Conservation (phyloP, 1,139 yeast genomes). For the Torulaspora globosa region DNA sequence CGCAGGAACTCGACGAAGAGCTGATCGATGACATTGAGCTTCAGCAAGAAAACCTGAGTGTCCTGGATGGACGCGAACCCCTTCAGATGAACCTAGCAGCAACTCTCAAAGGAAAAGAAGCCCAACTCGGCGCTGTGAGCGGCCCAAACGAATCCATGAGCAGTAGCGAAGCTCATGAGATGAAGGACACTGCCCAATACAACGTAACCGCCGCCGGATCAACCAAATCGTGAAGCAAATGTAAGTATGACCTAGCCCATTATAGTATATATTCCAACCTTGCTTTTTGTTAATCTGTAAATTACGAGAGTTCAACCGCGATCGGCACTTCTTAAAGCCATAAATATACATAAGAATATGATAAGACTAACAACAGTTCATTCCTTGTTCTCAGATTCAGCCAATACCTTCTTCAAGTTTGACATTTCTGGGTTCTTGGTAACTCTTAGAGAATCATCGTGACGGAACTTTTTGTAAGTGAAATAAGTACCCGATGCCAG, state of each 20-base stretch:
- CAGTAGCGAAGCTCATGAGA: conserved; percentile 5
- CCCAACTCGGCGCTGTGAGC: conserved; percentile 1
- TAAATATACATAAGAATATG: conserved; percentile 8
- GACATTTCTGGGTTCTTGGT: conserved; percentile 54
- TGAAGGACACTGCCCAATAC: conserved; percentile 7
- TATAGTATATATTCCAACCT: not conserved
- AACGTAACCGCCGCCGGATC: conserved; percentile 5
- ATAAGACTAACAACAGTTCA: conserved; percentile 2
- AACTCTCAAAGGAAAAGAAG: conserved; percentile 18
- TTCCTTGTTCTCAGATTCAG: conserved; percentile 10
- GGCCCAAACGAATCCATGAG: conserved; percentile 3
- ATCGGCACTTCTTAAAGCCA: conserved; percentile 1
- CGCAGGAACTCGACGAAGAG: conserved; percentile 64
- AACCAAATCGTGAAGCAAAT: not conserved
- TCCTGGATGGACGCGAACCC: conserved; percentile 22
- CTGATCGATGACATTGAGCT: conserved; percentile 27
- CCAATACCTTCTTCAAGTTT: conserved; percentile 53
- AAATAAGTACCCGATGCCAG: conserved; percentile 61
- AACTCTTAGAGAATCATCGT: conserved; percentile 65
- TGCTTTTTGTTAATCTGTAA: not conserved
- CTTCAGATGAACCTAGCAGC: conserved; percentile 12
- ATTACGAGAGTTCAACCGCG: not conserved
- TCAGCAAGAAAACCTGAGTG: conserved; percentile 26
- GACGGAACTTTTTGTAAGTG: conserved; percentile 66
- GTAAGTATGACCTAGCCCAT: not conserved